These are phyloP conservation scores for Flaveria linearis DNA, from an alignment of 129 eudicot genomes.

Conservation along the genomic window DNA sequence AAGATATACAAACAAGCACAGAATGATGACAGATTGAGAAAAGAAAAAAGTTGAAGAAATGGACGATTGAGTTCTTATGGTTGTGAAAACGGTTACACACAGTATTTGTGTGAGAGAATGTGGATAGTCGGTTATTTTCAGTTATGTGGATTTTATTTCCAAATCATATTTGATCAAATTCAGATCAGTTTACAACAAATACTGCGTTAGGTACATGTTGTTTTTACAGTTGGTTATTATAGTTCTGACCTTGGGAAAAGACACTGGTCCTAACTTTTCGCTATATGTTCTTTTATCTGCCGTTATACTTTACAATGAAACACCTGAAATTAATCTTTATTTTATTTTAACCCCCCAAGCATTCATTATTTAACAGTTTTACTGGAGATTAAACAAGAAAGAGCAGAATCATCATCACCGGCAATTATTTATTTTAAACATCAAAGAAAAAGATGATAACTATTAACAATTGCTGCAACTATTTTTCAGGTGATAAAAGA, in stretches of 20 bases:
- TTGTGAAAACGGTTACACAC: conserved; percentile 48
- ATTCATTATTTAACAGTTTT: conserved; percentile 10
- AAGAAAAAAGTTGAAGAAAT: conserved; percentile 31
- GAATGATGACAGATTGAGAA: not conserved
- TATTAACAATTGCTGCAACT: conserved; percentile 36
- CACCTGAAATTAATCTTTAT: conserved; percentile 9
- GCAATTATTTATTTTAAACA: conserved; percentile 9
- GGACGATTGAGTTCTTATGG: conserved; percentile 32
- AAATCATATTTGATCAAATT: not conserved
- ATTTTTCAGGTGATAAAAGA: conserved; percentile 10
- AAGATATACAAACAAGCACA: not conserved
- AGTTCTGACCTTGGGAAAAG: not conserved
- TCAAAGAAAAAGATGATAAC: conserved; percentile 20
- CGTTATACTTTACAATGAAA: conserved; percentile 19
- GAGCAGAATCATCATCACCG: not conserved
- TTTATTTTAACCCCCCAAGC: conserved; percentile 10
- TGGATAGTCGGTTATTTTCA: conserved; percentile 47
- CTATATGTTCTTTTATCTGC: conserved; percentile 2
- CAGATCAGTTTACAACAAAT: not conserved
- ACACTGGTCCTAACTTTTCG: conserved; percentile 19
- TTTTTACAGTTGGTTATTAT: not conserved
- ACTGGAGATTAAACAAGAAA: not conserved
- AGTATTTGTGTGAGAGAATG: conserved; percentile 22
- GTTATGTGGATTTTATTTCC: conserved; percentile 43
- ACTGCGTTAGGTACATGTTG: conserved; percentile 4